A percentile compares a stretch with the other conserved stretches of the same genome.
Conservation (phyloP, 768 basidiomycete species). For the Crepidotus variabilis region DNA sequence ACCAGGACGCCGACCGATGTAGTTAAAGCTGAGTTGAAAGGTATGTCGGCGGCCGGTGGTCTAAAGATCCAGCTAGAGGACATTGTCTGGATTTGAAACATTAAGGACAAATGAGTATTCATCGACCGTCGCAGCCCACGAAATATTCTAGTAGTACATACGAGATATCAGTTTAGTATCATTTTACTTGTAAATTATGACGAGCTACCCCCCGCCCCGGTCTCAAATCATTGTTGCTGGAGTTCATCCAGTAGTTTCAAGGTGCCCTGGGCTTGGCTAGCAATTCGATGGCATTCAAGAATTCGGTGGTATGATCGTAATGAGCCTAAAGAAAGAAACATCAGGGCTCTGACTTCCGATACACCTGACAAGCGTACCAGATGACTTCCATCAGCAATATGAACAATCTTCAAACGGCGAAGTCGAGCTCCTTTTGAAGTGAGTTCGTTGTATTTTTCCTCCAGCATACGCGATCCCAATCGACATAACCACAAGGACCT, state of each 20-base stretch:
- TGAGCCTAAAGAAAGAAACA: neutral
- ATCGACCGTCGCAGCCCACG: too few relatives aligned
- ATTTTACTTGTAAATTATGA: too few relatives aligned
- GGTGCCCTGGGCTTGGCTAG: neutral
- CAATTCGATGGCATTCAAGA: neutral
- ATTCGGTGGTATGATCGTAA: neutral
- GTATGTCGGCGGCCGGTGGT: neutral
- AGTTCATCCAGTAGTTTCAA: neutral
- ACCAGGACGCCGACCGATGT: neutral
- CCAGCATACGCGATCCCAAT: neutral
- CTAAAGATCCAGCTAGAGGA: conserved; percentile 2
- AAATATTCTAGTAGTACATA: too few relatives aligned
- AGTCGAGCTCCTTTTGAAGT: neutral
- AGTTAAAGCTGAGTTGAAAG: neutral
- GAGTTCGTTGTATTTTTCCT: neutral
- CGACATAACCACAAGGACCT: neutral
- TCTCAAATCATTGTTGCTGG: neutral
- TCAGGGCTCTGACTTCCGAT: neutral
- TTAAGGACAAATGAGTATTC: neutral
- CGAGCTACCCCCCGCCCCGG: too few relatives aligned
- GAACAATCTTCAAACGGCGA: neutral
- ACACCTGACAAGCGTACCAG: neutral
- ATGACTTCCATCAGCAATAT: neutral
- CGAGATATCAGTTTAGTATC: too few relatives aligned
- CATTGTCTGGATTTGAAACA: neutral